These are phyloP conservation scores for Angomonas desouzai DNA, from an alignment of 208 protist species.

Conservation along the genomic window DNA sequence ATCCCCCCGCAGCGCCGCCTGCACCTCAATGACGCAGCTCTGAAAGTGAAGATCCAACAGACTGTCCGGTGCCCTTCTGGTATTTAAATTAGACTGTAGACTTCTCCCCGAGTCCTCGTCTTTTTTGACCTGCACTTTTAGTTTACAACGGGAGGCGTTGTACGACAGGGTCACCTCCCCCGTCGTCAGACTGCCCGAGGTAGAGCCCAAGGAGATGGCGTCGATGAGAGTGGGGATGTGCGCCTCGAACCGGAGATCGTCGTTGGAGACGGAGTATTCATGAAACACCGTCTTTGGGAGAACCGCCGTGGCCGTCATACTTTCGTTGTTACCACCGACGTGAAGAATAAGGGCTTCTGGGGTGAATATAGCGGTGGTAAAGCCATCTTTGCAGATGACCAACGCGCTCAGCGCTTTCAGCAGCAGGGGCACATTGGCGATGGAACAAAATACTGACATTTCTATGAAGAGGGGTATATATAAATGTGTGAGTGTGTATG, in stretches of 20 bases:
- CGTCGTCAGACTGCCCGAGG: slow-evolving; percentile 10
- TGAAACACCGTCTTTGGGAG: slow-evolving; percentile 64
- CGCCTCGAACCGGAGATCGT: slow-evolving; percentile 46
- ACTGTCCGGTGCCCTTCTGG: slow-evolving; percentile 41
- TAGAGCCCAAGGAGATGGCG: slow-evolving; percentile 51
- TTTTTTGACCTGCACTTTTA: slow-evolving; percentile 63
- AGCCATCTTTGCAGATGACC: slow-evolving; percentile 50
- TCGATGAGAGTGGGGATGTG: slow-evolving; percentile 68
- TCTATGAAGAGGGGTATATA: no score
- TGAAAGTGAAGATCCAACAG: slow-evolving; percentile 71
- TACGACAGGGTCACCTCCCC: slow-evolving; percentile 39
- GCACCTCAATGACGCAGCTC: slow-evolving; percentile 29
- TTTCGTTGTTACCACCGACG: slow-evolving; percentile 65
- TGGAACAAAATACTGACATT: slow-evolving; percentile 77
- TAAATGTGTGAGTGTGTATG: no score
- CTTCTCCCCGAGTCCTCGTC: slow-evolving; percentile 19
- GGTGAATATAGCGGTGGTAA: slow-evolving; percentile 65
- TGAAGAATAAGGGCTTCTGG: slow-evolving; percentile 52
- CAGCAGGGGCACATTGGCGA: slow-evolving; percentile 44
- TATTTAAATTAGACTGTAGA: slow-evolving; percentile 63
- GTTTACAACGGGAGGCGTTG: slow-evolving; percentile 37
- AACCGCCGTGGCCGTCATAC: slow-evolving; percentile 68
- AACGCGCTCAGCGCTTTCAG: slow-evolving; percentile 57
- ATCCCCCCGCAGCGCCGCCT: slow-evolving; percentile 55
- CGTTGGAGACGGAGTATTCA: slow-evolving; percentile 59